Percentiles rank a stretch among this genome's conserved stretches.
These are phyloP conservation scores for Phialophora tarda DNA, from an alignment of 2,329 filamentous ascomycete species.

Conservation along the genomic window DNA sequence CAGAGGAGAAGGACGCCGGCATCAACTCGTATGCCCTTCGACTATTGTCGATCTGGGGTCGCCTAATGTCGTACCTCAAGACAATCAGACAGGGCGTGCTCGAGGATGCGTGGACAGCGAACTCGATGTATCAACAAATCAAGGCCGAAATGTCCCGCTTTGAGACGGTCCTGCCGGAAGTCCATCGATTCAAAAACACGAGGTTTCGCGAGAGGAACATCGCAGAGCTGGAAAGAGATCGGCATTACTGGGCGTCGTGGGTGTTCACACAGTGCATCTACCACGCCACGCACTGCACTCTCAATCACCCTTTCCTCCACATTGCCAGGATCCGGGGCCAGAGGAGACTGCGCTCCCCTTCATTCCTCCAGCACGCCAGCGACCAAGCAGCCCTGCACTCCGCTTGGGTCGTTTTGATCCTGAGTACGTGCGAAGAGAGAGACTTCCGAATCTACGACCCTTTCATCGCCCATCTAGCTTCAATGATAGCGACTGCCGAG, in stretches of 20 bases:
- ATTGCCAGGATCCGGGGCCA: conserved; percentile 30
- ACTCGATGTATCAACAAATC: conserved; percentile 34
- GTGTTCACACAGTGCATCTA: conserved; percentile 34
- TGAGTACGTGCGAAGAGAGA: conserved; percentile 30
- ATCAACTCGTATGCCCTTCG: conserved; percentile 32
- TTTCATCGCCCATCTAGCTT: conserved; percentile 34
- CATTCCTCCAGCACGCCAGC: conserved; percentile 36
- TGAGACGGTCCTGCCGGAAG: conserved; percentile 33
- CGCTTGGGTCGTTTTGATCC: conserved; percentile 31
- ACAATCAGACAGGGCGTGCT: conserved; percentile 29
- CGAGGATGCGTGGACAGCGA: conserved; percentile 31
- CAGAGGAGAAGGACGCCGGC: conserved; percentile 25
- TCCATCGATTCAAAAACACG: conserved; percentile 34
- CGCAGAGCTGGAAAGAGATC: conserved; percentile 22
- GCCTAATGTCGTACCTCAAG: conserved; percentile 33
- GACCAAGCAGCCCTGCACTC: conserved; percentile 36
- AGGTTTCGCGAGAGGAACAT: conserved; percentile 24
- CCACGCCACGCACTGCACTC: conserved; percentile 33
- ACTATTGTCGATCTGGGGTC: conserved; percentile 34
- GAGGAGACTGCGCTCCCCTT: conserved; percentile 32
- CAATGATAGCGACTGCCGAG: conserved; percentile 30
- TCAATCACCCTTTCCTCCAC: conserved; percentile 37
- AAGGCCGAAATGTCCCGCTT: conserved; percentile 34
- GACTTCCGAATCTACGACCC: conserved; percentile 31
- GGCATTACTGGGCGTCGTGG: conserved; percentile 35